phyloP scores from a whole-genome alignment of 306 rosid genomes.

The Quercus rubra region DNA sequence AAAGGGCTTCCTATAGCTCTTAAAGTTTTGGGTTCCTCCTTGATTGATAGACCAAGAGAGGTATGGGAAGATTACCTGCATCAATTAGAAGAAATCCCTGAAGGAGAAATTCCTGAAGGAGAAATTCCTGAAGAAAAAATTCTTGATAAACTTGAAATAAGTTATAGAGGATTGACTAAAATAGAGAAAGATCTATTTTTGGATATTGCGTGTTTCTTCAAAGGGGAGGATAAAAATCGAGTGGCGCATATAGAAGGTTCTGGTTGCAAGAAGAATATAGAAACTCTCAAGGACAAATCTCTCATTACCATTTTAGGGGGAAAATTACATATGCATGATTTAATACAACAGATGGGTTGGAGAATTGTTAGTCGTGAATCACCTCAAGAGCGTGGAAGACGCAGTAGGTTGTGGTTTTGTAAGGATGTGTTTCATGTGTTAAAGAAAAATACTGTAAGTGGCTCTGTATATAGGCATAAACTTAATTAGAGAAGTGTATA shows the following conservation, averaged over 20 bases:
- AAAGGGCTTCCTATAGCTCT: slow-evolving; percentile 32
- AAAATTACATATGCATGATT: slow-evolving; percentile 19
- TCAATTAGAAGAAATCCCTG: neutral
- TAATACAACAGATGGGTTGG: slow-evolving; percentile 23
- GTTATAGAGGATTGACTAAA: slow-evolving; percentile 18
- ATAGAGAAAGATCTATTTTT: slow-evolving; percentile 9
- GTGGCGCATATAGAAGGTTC: neutral
- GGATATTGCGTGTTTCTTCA: slow-evolving; percentile 25
- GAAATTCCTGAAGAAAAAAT: neutral
- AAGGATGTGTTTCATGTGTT: slow-evolving; percentile 6
- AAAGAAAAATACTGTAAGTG: neutral
- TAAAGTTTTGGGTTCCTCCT: slow-evolving; percentile 18
- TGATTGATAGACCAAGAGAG: neutral
- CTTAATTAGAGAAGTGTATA: neutral
- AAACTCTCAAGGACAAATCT: slow-evolving; percentile 18
- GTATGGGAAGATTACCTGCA: slow-evolving; percentile 14
- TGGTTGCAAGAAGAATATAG: neutral
- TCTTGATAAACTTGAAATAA: neutral
- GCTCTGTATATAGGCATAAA: neutral
- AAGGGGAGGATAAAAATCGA: slow-evolving; percentile 15
- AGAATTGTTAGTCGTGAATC: slow-evolving; percentile 4
- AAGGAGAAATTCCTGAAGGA: neutral
- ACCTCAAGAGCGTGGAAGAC: neutral
- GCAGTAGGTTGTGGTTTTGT: slow-evolving; percentile 2
- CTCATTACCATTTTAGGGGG: neutral